Base-by-base conservation (phyloP, 2,329 filamentous ascomycete genomes). In the Aspergillus novoparasiticus region DNA sequence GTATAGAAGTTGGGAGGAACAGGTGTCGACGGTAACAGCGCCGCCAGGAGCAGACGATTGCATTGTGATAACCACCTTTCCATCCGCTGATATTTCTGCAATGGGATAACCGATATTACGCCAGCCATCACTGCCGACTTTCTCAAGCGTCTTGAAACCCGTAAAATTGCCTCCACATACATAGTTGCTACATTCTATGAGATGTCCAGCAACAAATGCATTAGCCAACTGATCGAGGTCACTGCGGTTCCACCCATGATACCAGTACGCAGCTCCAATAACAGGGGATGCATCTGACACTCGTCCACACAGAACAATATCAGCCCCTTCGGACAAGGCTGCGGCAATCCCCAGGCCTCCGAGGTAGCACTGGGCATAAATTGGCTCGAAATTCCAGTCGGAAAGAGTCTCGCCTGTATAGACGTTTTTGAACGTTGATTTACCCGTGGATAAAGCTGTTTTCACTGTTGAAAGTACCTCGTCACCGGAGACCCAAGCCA, bases 1-100 rank as follows among this genome's bases (percentile, higher is more conserved):
- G 68, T 85, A 86, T 2, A 86, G 68, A 3, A 86, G 74, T 64
- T 87, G 85, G 4, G 80, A 82, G 0, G 80, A 80, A 60, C 84
- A 82, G 0, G 84, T 86, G 59, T 85, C 81, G 9, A 82, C 79
- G 1, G 77, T 80, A 21, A 82, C 76, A 2, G 75, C 66, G n/a
- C 82, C 81, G 2, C 77, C 78, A 1, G 69, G 71, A 9, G 74
- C 69, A 61, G 74, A 71, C 9, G 75, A 71, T 58, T 82, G 79
- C 65, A 82, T 83, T 21, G 79, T 80, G 68, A 83, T 81, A 21
- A 81, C 71, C 14, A 78, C 77, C 36, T 75, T 67, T 6, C 81
- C 81, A 26, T 77, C 72, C 0, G 68, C 64, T 16, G 76, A 76
- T 48, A 83, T 81, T 64, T 82, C 80, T 4, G 80, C 81, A 54